Evolutionary conservation across 1,139 yeast species (phyloP), one percentile per base, ranked within the genome.

Genomic region (Magnusiomyces magnusii): DNA sequence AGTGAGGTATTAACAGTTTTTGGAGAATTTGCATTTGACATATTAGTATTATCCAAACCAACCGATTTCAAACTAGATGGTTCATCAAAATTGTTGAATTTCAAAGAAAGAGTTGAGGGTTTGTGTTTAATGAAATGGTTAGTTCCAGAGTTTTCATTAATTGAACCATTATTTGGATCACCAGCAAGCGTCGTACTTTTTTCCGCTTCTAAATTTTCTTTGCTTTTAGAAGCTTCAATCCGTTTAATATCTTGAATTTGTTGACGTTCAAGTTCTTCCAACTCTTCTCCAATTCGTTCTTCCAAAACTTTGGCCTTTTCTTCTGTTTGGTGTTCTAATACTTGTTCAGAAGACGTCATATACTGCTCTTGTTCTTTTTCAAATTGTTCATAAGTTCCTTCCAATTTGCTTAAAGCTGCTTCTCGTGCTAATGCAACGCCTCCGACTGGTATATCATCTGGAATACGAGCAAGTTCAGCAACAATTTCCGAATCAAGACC

Each of bases 371-470:
- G 2, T 23, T 21, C 51, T 42, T 58, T 47, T 47, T 57, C 55
- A 49, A 56, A 58, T 57, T 64, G 65, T 17, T 57, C 59, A 51
- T 63, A 79, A 49, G 78, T 82, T 0, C 97, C 97, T 71, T 88
- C 95, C 36, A 91, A 75, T 70, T 87, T 89, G 69, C 78, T 77
- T 62, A 91, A 76, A 0, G 97, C 93, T 58, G 83, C 82, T 59
- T 79, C 81, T n/a, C 91, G 77, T 0, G 96, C 97, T 3, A 25
- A 15, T 5, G 47, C 13, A 17, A 5, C 42, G 19, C 17, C 54
- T 5, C 44, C 49, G 13, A 31, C 23, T 17, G 53, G 41, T 2
- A 28, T 28, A 17, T 50, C 50, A 69, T 84, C 84, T 0, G 96
- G 92, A 54, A 90, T 84, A 1, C 86, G 86, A 0, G 93, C 92